A percentile compares a stretch with the other conserved stretches of the same genome.
Conservation (phyloP, 208 protist genomes). For the Acanthamoeba royreba region DNA sequence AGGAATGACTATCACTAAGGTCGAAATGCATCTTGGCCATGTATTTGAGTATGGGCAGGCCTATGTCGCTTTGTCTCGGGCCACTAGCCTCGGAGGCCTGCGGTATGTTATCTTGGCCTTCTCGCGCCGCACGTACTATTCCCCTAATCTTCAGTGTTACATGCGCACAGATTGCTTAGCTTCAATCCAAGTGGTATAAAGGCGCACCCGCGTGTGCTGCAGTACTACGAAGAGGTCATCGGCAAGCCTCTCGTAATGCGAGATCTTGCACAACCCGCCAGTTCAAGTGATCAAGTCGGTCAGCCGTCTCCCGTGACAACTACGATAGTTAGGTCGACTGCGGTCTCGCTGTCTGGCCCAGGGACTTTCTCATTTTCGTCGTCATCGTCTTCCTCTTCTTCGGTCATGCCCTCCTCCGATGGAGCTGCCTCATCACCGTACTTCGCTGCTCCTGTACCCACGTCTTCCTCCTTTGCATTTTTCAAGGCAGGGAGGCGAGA, state of each 20-base stretch:
- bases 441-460: background rate
- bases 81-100: background rate
- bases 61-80: background rate
- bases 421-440: background rate
- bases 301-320: too few species aligned
- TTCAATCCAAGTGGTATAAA: slow-evolving; percentile 15
- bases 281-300: background rate
- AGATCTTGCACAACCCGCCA: background rate
- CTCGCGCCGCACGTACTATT: too few species aligned
- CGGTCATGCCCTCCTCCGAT: background rate
- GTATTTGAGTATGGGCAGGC: slow-evolving; percentile 23
- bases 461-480: background rate
- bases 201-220: background rate
- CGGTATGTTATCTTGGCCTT: background rate
- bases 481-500: background rate
- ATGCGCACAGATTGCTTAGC: background rate
- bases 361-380: too few species aligned
- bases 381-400: background rate
- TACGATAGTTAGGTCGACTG: too few species aligned
- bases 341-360: too few species aligned
- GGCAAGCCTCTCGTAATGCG: background rate
- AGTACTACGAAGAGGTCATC: background rate
- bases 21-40: background rate
- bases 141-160: too few species aligned
- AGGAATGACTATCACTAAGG: slow-evolving; percentile 76